Base-by-base conservation (phyloP, 2,329 filamentous ascomycete genomes). In the Zymoseptoria crescenta region DNA sequence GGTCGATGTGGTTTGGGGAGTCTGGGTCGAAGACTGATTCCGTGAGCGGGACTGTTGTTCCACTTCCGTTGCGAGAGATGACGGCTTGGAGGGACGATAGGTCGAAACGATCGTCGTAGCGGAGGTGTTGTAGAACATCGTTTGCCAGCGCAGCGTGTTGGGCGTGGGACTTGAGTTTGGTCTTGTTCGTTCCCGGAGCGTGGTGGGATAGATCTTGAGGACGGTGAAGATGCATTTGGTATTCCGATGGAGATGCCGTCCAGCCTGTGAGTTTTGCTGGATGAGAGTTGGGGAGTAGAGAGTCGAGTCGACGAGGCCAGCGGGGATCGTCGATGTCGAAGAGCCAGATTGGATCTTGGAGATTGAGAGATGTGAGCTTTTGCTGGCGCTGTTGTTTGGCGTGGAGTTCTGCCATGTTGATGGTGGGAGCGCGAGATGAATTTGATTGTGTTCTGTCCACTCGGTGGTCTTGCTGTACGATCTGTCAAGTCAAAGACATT, bases 271-370 rank as follows among this genome's bases (percentile, higher is more conserved):
- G 49, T 52, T 13, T 24, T 5, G 49, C 49, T 7, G 49, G 49
- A 13, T 52, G 6, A 19, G 49, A 13, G 9, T 52, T 28, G 20
- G 49, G 49, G 13, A 52, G 27, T 4, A 52, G 49, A 19, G 49
- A 52, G 49, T 52, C 49, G 20, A 52, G 49, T 24, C 49, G 19
- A 28, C 49, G 49, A 10, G 49, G 49, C 49, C 49, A 56, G 58
- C 49, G 55, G 9, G 45, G 45, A 21, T 27, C 50, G 20, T 20
- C 29, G 48, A 56, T 29, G 55, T 57, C 13, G 55, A 35, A 30
- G 28, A 28, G 24, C 48, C 45, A 48, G 20, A 50, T 13, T 24
- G 49, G 49, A 8, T 21, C 21, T 13, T 27, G 20, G 4, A 53
- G 27, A 27, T 27, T 16, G 54, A 56, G 28, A 53, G 19, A 19